Conservation (phyloP, 352 stramenopile genomes). For the Globisporangium radiosum region DNA sequence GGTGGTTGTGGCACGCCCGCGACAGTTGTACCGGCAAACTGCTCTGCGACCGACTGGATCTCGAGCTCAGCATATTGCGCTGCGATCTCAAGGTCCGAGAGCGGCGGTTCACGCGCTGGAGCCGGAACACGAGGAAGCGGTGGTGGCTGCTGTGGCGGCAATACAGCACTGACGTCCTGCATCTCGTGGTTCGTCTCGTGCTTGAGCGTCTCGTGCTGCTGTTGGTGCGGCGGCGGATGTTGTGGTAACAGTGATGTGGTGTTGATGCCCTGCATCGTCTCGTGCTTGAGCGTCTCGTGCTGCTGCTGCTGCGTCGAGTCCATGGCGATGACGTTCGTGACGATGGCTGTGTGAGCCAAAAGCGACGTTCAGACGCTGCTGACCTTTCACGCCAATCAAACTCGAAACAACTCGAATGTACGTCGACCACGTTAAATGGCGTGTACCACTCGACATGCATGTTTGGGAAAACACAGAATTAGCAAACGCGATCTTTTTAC, state of each 20-base stretch:
- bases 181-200: slow-evolving; percentile 5
- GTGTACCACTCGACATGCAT: neutral
- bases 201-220: no score
- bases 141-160: neutral
- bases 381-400: neutral
- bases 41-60: slow-evolving; percentile 33
- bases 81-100: slow-evolving; percentile 47
- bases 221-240: neutral
- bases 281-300: no score
- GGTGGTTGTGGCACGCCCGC: slow-evolving; percentile 7
- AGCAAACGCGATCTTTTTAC: neutral
- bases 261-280: slow-evolving; percentile 8
- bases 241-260: neutral
- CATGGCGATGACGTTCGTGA: no score
- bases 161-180: slow-evolving; percentile 2
- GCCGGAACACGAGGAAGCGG: neutral
- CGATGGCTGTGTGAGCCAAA: no score
- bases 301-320: no score
- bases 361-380: neutral
- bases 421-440: neutral
- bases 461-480: neutral
- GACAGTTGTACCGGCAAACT: slow-evolving; percentile 28
- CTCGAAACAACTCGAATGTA: neutral
- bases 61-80: slow-evolving; percentile 49
- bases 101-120: neutral